Evolutionary conservation across 106 monocot species (phyloP), one percentile per base, ranked within the genome.

Genomic region (Dioscorea zingiberensis): DNA sequence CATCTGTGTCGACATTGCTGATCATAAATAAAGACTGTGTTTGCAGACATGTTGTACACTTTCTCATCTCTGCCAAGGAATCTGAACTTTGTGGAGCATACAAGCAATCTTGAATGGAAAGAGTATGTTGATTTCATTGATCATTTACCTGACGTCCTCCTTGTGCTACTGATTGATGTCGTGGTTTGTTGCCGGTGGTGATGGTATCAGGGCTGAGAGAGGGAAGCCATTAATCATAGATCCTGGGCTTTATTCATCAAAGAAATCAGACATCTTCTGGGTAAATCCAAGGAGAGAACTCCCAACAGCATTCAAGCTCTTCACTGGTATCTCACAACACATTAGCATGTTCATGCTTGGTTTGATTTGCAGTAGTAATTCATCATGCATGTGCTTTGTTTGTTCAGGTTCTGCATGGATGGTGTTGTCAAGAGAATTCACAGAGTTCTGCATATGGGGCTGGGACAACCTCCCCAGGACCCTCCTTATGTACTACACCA

Each of bases 401-500:
- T 38, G 38, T 6, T 38, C 70, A 89, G 89, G 94, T 4, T 89
- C 94, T 5, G 89, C 89, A 44, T 94, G 94, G 94, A 73, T 86
- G 72, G 83, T 62, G 7, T 69, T 94, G 2, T 68, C 77, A 1
- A 59, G 89, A 11, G 89, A 84, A 0, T 89, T 94, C 12, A 81
- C 81, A 2, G 89, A 89, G 70, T 94, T 66, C 71, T 84, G 83
- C 48, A 63, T 89, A 8, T 86, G 86, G 86, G 94, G 89, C 0
- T 89, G 81, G 86, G 86, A 94, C 74, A 94, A 94, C 62, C 74
- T 94, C 10, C 94, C 89, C 2, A 76, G 89, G 59, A 84, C 74
- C 16, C 72, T 94, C 27, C 86, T 94, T 63, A 94, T 94, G 89
- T 94, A 94, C 79, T 89, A 89, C 94, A 69, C 86, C 30, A 94